A percentile compares a stretch with the other conserved stretches of the same genome.
Conservation (phyloP, 1,284 basidiomycete genomes). For the Ustilago sp. region DNA sequence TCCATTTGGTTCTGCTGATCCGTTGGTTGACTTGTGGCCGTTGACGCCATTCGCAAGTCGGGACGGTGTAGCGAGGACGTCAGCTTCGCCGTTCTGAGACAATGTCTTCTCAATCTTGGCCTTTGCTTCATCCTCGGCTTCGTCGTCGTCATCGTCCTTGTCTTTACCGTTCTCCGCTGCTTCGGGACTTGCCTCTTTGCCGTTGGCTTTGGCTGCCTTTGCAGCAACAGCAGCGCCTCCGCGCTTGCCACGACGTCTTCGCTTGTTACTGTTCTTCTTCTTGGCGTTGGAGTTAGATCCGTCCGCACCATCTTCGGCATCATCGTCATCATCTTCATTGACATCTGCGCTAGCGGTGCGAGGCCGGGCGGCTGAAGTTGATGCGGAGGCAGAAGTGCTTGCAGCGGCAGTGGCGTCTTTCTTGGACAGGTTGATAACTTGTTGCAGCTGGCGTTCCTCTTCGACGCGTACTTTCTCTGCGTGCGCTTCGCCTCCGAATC, state of each 20-base stretch:
- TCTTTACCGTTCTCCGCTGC: conserved; percentile 65
- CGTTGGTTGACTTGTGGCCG: conserved; percentile 8
- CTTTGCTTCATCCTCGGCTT: conserved; percentile 16
- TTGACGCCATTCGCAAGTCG: conserved; percentile 10
- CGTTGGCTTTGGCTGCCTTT: conserved; percentile 74
- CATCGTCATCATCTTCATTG: conserved; percentile 36
- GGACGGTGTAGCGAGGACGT: conserved; percentile 16
- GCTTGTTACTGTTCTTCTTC: conserved; percentile 53
- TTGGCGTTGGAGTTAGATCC: conserved; percentile 21
- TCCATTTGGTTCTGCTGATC: conserved; percentile 2
- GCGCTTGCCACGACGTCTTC: conserved; percentile 65
- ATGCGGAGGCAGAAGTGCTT: not conserved
- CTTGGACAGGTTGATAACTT: conserved; percentile 39
- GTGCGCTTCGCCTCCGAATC: conserved; percentile 23
- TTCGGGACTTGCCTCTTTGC: conserved; percentile 69
- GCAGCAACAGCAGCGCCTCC: conserved; percentile 60
- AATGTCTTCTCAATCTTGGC: not conserved
- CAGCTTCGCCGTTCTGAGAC: not conserved
- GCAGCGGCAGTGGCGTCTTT: conserved; percentile 1
- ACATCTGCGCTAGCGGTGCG: not conserved
- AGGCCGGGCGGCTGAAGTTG: not conserved
- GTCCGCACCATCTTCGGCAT: conserved; percentile 27
- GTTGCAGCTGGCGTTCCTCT: conserved; percentile 37
- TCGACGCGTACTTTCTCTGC: conserved; percentile 35
- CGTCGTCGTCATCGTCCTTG: conserved; percentile 69